Conservation (phyloP, 352 stramenopile genomes). For the Pythium monospermum region DNA sequence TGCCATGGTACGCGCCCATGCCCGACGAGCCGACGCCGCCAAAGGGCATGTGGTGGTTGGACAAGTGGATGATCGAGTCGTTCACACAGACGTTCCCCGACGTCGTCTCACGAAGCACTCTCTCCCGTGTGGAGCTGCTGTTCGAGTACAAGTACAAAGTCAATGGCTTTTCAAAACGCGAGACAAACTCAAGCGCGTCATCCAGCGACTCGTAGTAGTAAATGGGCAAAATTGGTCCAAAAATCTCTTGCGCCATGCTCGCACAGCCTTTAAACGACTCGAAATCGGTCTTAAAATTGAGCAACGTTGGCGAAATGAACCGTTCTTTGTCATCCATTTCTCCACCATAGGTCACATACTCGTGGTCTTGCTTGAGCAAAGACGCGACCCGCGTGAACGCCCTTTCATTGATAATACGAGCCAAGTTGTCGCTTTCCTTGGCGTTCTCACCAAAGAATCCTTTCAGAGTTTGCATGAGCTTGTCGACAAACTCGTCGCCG, state of each 20-base stretch:
- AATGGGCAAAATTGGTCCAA: constrained; percentile 88
- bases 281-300: constrained; percentile 80
- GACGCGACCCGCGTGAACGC: constrained; percentile 41
- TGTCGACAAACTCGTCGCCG: constrained; percentile 44
- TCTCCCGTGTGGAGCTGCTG: constrained; percentile 37
- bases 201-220: constrained; percentile 29
- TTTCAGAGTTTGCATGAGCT: constrained; percentile 31
- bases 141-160: constrained; percentile 14
- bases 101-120: constrained; percentile 21
- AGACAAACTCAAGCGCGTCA: constrained; percentile 19
- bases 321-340: constrained; percentile 55
- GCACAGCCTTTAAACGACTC: constrained; percentile 44
- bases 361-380: constrained; percentile 56
- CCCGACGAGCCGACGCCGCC: constrained; percentile 57
- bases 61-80: constrained; percentile 55
- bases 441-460: constrained; percentile 57
- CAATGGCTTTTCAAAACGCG: constrained; percentile 44
- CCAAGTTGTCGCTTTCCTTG: constrained; percentile 40
- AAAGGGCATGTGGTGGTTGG: constrained; percentile 48
- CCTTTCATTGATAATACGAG: constrained; percentile 62
- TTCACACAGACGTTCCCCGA: constrained; percentile 49
- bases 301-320: constrained; percentile 85
- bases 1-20: constrained; percentile 53
- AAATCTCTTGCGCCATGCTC: constrained; percentile 93
- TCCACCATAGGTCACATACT: constrained; percentile 54